phyloP scores from a whole-genome alignment of 2,329 filamentous ascomycete genomes.

The Nigrospora osmanthi region DNA sequence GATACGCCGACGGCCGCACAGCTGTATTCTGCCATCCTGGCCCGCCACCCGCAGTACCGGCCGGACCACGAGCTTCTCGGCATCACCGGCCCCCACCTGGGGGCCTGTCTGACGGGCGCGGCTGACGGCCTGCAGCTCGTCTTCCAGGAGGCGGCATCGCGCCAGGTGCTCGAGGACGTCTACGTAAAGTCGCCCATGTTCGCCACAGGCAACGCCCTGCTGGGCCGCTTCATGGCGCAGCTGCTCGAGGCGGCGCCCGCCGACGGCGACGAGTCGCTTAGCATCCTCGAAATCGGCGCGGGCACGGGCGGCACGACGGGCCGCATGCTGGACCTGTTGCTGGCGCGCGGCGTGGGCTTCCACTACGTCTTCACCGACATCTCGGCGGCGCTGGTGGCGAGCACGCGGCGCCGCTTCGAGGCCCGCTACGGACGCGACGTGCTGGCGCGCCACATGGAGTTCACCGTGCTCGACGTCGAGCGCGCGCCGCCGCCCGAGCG shows the following conservation, averaged over 20 bases:
- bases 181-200: conserved; percentile 21
- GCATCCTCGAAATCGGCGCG: conserved; percentile 21
- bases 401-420: neutral
- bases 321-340: conserved; percentile 17
- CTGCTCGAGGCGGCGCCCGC: neutral
- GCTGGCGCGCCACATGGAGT: neutral
- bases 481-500: conserved; percentile 6
- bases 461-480: neutral
- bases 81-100: conserved; percentile 21
- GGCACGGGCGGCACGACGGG: conserved; percentile 25
- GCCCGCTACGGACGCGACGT: neutral
- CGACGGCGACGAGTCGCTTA: conserved; percentile 7
- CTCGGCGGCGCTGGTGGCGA: conserved; percentile 9
- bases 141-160: conserved; percentile 20
- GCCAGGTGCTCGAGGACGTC: conserved; percentile 18
- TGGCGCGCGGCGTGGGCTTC: conserved; percentile 10
- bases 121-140: conserved; percentile 27
- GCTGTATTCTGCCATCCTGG: conserved; percentile 14
- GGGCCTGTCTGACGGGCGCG: conserved; percentile 25
- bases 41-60: conserved; percentile 20
- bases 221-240: conserved; percentile 8
- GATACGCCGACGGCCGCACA: neutral
- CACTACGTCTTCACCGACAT: conserved; percentile 32
- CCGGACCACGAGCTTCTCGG: conserved; percentile 21
- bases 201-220: conserved; percentile 8